Conservation (phyloP, 2,329 filamentous ascomycete species). For the Myrmaecium sp. region DNA sequence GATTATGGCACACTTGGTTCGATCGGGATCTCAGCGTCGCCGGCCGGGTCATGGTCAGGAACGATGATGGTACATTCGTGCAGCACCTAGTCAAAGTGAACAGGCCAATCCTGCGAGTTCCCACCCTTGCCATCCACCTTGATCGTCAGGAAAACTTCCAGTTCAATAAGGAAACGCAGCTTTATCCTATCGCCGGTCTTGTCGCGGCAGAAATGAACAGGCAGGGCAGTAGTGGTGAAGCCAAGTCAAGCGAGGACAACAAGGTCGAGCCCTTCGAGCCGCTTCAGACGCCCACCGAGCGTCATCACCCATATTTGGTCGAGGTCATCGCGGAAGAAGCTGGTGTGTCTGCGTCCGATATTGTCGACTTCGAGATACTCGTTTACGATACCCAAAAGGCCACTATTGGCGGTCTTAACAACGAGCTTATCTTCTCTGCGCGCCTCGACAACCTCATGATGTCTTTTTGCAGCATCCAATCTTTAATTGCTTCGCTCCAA, state of each 20-base stretch:
- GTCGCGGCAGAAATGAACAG: slow-evolving; percentile 79
- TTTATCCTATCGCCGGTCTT: slow-evolving; percentile 84
- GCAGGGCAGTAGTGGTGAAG: slow-evolving; percentile 36
- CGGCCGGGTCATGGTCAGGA: slow-evolving; percentile 68
- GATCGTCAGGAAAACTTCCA: slow-evolving; percentile 72
- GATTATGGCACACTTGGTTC: slow-evolving; percentile 97
- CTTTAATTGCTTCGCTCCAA: slow-evolving; percentile 63
- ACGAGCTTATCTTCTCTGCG: slow-evolving; percentile 94
- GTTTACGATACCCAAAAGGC: slow-evolving; percentile 92
- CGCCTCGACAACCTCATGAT: slow-evolving; percentile 91
- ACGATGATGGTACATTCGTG: slow-evolving; percentile 54
- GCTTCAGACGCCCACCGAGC: slow-evolving; percentile 57
- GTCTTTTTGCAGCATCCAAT: slow-evolving; percentile 82
- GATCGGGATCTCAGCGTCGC: slow-evolving; percentile 86
- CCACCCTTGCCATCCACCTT: slow-evolving; percentile 85
- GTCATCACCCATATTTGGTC: slow-evolving; percentile 78
- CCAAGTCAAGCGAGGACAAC: slow-evolving; percentile 19
- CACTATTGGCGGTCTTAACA: slow-evolving; percentile 71
- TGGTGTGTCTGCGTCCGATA: slow-evolving; percentile 48
- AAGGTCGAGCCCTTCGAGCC: slow-evolving; percentile 44
- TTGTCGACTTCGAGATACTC: slow-evolving; percentile 91
- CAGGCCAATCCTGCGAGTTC: slow-evolving; percentile 77
- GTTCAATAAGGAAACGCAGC: slow-evolving; percentile 92
- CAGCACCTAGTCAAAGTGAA: slow-evolving; percentile 83
- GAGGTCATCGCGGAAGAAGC: slow-evolving; percentile 71